These are phyloP conservation scores for Avena sativa DNA, from an alignment of 176 grass and related monocot genomes.

Conservation along the genomic window DNA sequence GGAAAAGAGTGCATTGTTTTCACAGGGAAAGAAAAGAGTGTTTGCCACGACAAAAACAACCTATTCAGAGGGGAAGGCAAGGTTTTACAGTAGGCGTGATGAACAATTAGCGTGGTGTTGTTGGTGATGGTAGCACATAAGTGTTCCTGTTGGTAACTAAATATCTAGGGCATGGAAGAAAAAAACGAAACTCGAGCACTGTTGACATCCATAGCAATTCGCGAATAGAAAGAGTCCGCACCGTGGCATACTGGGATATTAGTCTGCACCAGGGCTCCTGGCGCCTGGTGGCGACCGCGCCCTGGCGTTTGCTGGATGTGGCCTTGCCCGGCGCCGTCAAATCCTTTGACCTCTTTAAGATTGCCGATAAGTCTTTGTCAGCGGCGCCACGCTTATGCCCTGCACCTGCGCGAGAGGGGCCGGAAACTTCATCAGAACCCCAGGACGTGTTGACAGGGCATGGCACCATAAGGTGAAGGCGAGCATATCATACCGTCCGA, in stretches of 20 bases:
- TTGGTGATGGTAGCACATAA: neutral
- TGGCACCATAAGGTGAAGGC: neutral
- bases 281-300: slow-evolving; percentile 13
- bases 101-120: neutral
- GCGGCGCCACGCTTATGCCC: slow-evolving; percentile 37
- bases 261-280: slow-evolving; percentile 68
- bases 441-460: neutral
- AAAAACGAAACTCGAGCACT: neutral
- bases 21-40: neutral
- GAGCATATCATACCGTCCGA: slow-evolving; percentile 27
- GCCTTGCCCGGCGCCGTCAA: slow-evolving; percentile 35
- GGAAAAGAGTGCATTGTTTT: neutral
- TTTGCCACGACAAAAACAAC: neutral
- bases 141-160: neutral
- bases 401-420: slow-evolving; percentile 34
- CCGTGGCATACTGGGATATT: slow-evolving; percentile 70
- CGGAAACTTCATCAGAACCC: slow-evolving; percentile 5
- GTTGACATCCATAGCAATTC: neutral
- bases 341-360: slow-evolving; percentile 47
- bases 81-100: slow-evolving; percentile 4
- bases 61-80: slow-evolving; percentile 10
- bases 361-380: slow-evolving; percentile 45
- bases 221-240: neutral
- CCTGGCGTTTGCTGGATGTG: slow-evolving; percentile 38
- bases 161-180: neutral